Conservation (phyloP, 192 early-diverging fungal genomes). For the Obelidium mucronatum region DNA sequence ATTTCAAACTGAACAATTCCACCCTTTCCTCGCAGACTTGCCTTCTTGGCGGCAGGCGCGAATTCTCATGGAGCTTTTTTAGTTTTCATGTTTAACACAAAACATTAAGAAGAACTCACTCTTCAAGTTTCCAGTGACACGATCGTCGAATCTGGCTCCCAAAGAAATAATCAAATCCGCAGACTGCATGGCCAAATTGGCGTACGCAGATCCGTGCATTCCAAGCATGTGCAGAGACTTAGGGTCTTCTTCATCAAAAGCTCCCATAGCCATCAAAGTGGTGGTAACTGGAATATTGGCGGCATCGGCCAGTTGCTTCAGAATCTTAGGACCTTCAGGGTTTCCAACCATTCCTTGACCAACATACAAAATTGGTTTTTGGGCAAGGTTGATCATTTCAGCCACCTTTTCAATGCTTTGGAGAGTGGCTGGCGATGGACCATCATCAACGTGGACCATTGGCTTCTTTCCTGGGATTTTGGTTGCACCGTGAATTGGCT, state of each 20-base stretch:
- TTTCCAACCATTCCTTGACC: constrained; percentile 89
- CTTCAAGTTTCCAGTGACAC: constrained; percentile 91
- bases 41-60: constrained; percentile 91
- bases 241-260: constrained; percentile 91
- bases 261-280: constrained; percentile 92
- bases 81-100: constrained; percentile 3
- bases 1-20: constrained; percentile 99
- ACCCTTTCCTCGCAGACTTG: constrained; percentile 85
- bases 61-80: constrained; percentile 60
- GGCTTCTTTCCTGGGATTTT: constrained; percentile 73
- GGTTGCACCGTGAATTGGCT: constrained; percentile 72
- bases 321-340: constrained; percentile 80
- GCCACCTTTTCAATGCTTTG: constrained; percentile 75
- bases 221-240: constrained; percentile 96
- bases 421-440: constrained; percentile 57
- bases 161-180: constrained; percentile 95
- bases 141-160: constrained; percentile 98
- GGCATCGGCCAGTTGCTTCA: constrained; percentile 83
- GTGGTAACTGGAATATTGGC: constrained; percentile 98
- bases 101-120: constrained; percentile 30
- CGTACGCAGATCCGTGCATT: constrained; percentile 98
- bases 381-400: constrained; percentile 84
- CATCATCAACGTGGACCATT: constrained; percentile 45
- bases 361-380: constrained; percentile 94
- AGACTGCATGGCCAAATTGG: constrained; percentile 97